Evolutionary conservation across 257 asterid species (phyloP).

Genomic region (Nicotiana noctiflora): DNA sequence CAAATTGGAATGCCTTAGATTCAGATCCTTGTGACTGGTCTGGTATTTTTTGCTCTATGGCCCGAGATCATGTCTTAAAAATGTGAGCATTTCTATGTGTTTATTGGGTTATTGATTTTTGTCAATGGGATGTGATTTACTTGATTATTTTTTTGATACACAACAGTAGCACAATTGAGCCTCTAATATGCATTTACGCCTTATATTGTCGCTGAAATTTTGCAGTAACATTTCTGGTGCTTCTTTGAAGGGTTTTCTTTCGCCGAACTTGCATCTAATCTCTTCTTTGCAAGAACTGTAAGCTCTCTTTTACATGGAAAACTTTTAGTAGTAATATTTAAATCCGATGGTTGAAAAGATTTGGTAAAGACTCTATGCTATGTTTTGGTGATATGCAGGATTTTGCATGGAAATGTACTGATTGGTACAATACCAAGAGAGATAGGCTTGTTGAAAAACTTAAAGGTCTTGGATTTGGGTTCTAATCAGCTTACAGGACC

Average conservation of each 20-base stretch:
- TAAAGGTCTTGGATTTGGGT: constrained; percentile 78
- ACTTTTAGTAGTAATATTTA: background rate
- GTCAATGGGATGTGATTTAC: background rate
- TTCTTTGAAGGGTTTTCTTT: constrained; percentile 74
- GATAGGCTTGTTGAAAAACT: constrained; percentile 66
- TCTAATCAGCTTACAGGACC: constrained; percentile 71
- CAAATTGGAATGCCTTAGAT: constrained; percentile 74
- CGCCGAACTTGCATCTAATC: constrained; percentile 60
- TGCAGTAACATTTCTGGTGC: constrained; percentile 84
- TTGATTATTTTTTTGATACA: background rate
- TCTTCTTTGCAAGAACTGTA: constrained; percentile 68
- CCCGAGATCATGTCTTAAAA: constrained; percentile 68
- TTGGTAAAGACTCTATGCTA: background rate
- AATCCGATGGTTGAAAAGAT: background rate
- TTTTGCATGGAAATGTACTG: constrained; percentile 72
- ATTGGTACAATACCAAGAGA: constrained; percentile 80
- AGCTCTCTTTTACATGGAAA: constrained; percentile 17
- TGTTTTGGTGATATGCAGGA: constrained; percentile 33
- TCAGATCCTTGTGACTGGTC: constrained; percentile 84
- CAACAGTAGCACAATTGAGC: background rate
- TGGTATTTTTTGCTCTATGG: constrained; percentile 62
- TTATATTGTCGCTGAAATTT: constrained; percentile 9
- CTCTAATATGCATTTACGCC: background rate
- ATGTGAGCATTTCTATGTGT: constrained; percentile 42
- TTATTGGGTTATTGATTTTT: background rate